Conservation (phyloP, 345 rosid genomes). For the Euphorbia pulcherrima region DNA sequence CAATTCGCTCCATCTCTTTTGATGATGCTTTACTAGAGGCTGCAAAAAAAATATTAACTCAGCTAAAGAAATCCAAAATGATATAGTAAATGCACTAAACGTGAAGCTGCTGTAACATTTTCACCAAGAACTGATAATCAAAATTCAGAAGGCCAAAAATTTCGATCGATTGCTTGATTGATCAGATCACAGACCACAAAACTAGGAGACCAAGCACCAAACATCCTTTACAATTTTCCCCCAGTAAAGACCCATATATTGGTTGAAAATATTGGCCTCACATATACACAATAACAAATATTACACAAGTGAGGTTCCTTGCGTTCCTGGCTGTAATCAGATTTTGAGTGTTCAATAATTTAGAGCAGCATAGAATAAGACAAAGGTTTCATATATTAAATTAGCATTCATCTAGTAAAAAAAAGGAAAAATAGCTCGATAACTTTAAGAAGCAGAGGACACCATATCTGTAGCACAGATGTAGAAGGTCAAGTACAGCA, state of each 20-base stretch:
- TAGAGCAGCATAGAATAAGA: background rate
- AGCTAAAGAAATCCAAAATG: background rate
- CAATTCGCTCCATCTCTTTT: constrained; percentile 91
- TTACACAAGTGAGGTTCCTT: background rate
- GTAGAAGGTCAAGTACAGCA: background rate
- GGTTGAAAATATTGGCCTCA: background rate
- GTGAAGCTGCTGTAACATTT: background rate
- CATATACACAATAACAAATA: background rate
- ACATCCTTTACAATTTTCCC: background rate
- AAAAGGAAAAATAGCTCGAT: no score
- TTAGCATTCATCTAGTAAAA: background rate
- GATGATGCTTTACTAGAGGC: constrained; percentile 85
- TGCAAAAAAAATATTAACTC: constrained; percentile 24
- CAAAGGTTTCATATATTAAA: background rate
- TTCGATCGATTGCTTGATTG: background rate
- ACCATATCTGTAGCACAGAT: background rate
- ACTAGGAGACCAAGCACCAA: background rate
- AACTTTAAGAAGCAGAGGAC: background rate
- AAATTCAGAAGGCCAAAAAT: background rate
- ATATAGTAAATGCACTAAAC: background rate
- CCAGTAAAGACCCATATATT: background rate
- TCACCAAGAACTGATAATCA: background rate
- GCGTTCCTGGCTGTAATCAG: background rate
- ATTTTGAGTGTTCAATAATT: background rate
- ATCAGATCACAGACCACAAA: background rate